Evolutionary conservation across 2,329 filamentous ascomycete genomes (phyloP).

Genomic region (Madurella fahalii): DNA sequence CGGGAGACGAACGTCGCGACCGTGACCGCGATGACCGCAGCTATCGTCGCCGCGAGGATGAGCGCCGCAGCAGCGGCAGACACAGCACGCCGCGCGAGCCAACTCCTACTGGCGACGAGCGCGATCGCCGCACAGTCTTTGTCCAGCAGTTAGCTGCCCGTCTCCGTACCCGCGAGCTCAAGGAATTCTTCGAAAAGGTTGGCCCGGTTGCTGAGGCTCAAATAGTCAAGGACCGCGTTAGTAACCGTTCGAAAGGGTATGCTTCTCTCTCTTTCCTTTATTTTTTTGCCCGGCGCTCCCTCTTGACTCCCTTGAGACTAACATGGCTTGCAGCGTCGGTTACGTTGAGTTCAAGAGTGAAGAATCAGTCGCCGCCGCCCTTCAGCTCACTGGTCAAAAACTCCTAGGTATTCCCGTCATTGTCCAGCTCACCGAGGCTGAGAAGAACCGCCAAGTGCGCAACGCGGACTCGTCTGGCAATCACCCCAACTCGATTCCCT

Average conservation of each 20-base stretch:
- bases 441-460: constrained; percentile 96
- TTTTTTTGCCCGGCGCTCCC: constrained; percentile 3
- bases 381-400: constrained; percentile 98
- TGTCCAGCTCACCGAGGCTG: constrained; percentile 95
- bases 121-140: constrained; percentile 94
- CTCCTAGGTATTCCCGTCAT: constrained; percentile 98
- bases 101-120: constrained; percentile 81
- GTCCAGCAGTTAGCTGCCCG: constrained; percentile 96
- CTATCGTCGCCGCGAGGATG: constrained; percentile 44
- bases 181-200: constrained; percentile 92
- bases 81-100: constrained; percentile 40
- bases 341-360: constrained; percentile 99
- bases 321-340: constrained; percentile 66
- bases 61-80: constrained; percentile 46
- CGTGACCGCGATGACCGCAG: constrained; percentile 39
- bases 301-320: constrained; percentile 30
- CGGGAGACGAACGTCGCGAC: constrained; percentile 42
- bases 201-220: constrained; percentile 95
- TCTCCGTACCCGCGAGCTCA: constrained; percentile 85
- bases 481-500: constrained; percentile 80
- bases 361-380: constrained; percentile 86
- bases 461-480: constrained; percentile 65
- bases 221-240: constrained; percentile 97
- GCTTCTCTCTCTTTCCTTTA: too few species aligned
- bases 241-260: constrained; percentile 94